Base-by-base conservation (phyloP, 441 rosid genomes). In the Syzygium malaccense region DNA sequence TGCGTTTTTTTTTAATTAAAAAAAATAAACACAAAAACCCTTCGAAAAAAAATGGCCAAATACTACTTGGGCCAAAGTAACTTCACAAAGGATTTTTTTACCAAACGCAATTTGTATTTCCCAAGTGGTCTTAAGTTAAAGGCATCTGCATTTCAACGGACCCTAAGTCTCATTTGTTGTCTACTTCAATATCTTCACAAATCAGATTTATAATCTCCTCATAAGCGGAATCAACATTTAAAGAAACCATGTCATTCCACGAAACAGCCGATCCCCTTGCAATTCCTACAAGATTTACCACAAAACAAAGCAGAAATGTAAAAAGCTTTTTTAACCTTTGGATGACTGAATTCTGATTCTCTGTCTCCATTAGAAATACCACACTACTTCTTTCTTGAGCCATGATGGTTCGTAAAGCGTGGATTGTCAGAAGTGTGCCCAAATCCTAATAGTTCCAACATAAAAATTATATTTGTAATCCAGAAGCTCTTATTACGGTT, bases 391-490 rank as follows among this genome's bases (percentile, higher is more conserved):
- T 57, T 58, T 12, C 64, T 26, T 26, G 8, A 26, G 1, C 8
- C 0, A 14, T 13, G 66, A 28, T 5, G 17, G n/a, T 30, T 28
- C 0, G 0, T 60, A 14, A 28, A 28, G 32, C 17, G 0, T 60
- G 0, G 30, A 60, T 60, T 28, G 32, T 28, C 7, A 13, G 0
- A 28, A n/a, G 4, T 28, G 66, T 60, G 2, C 30, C 4, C 4
- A 60, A 60, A 26, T 13, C 66, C 66, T 60, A 60, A 60, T 4
- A 60, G 18, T 60, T 60, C 32, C 66, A 60, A 2, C 66, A 60
- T n/a, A 60, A 60, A 60, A 4, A 28, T 60, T 60, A 12, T 26
- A 28, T 60, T 60, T 60, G 17, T 60, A 28, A 60, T 60, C 17
- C 18, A 0, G 32, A 26, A 30, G 17, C 66, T 60, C 66, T 60